Evolutionary conservation across 352 stramenopile genomes (phyloP), one percentile per base, ranked within the genome.

Genomic region (Globisporangium okanoganense): DNA sequence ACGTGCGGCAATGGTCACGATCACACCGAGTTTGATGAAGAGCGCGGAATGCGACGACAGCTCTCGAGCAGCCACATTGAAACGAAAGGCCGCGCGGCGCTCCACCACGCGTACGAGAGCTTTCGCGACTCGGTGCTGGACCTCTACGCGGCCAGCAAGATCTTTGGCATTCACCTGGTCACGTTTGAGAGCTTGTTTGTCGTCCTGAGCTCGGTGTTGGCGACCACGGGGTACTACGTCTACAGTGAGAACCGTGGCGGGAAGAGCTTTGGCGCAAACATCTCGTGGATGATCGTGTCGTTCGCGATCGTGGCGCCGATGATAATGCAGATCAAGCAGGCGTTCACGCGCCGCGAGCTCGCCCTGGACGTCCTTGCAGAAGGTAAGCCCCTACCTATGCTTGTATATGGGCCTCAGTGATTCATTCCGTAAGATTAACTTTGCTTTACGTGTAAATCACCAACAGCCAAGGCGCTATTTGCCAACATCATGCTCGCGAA

Each of bases 281-380:
- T 96, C 48, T 92, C 85, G 69, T 94, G 80, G 78, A 88, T 79
- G 43, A 88, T 92, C 64, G 73, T 92, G 44, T 80, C 82, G 12
- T 90, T 95, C 50, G 82, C 86, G 7, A 75, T 95, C 35, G 83
- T 92, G 22, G 87, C 85, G 54, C 86, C 86, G 16, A 88, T 92
- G 79, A 95, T 92, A 72, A 93, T 94, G 82, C 84, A 94, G 65
- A 92, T 95, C 72, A 76, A 74, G 16, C 84, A 95, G 62, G 86
- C 86, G 16, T 95, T 94, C 58, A 58, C 69, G 16, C 77, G 84
- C 6, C 78, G 86, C 40, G 86, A 95, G 63, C 60, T 87, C 53
- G 84, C 86, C 18, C 66, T 95, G 5, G 70, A 82, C 43, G 70
- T 80, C 44, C 75, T 94, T 44, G 79, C 81, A 27, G 86, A 94